Percentiles rank a stretch among this genome's conserved stretches.
phyloP scores from a whole-genome alignment of 495 filamentous ascomycete species.

The Neurospora discreta region DNA sequence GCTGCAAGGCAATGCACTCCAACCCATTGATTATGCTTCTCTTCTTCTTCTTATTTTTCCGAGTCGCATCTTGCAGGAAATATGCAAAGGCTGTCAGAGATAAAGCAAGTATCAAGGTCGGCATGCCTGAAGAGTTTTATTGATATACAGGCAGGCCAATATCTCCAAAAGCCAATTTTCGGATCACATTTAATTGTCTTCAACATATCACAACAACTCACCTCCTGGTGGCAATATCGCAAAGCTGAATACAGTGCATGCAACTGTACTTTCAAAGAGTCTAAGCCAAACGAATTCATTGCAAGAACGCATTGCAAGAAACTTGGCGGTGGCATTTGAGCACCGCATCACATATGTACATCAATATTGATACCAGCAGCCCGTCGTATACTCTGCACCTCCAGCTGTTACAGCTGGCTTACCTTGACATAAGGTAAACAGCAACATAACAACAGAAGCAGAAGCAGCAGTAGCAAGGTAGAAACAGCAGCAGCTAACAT shows the following conservation, averaged over 20 bases:
- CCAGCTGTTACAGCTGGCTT: not conserved
- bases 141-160: not conserved
- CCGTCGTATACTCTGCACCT: not conserved
- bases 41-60: too few relatives aligned
- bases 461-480: too few relatives aligned
- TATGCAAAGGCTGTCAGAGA: not conserved
- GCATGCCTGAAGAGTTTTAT: not conserved
- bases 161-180: not conserved
- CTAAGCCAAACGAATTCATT: not conserved
- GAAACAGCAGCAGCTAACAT: too few relatives aligned
- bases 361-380: not conserved
- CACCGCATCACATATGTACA: not conserved
- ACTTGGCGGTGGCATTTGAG: not conserved
- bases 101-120: not conserved
- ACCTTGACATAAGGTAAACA: not conserved
- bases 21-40: not conserved
- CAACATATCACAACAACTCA: not conserved
- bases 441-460: too few relatives aligned
- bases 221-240: not conserved
- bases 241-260: not conserved
- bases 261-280: not conserved
- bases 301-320: too few relatives aligned
- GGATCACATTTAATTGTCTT: not conserved
- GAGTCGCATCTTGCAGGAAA: not conserved
- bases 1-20: not conserved